Base-by-base conservation (phyloP, 495 filamentous ascomycete species). In the Xylaria cubensis region DNA sequence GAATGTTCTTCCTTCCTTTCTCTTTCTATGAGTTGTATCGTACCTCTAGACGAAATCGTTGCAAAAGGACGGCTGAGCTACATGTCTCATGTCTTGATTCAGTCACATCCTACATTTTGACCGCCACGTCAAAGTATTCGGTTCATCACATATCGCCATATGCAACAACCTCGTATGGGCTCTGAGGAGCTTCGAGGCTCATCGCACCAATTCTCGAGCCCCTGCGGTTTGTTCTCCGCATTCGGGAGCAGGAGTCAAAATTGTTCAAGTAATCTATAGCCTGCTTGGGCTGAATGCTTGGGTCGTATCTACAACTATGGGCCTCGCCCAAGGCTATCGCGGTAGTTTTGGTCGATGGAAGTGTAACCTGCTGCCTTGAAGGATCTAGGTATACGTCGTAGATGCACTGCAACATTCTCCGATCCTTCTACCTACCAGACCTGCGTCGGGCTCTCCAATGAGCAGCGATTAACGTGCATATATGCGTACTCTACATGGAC, bases 401-500 rank as follows among this genome's bases (percentile, higher is more conserved):
- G 51, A 56, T 56, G 26, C 51, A 56, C 51, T 56, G 51, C 9
- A 56, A 56, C 26, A 56, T 56, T 10, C 51, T 17, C 51, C 26
- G 32, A 32, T 58, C 29, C 29, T 58, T 58, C 12, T 32, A 26
- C 29, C 12, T 32, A 26, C 29, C 29, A 58, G 13, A 17, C 53
- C 17, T 32, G 17, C 53, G 12, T 58, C 9, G 5, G 53, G 53
- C 26, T 58, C 26, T 58, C 53, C 53, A 32, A 58, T 58, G 29
- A 58, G 26, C 3, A 32, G 26, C 53, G 1, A 21, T 58, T 7
- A 19, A 32, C 53, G 26, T 29, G 53, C 26, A 58, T 58, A 32
- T 32, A 58, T 26, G 24, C 24, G 24, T 29, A 19, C 12, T 29
- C 32, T 51, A 51, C 48, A 51, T 21, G 7, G n/a, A 32, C 53